Base-by-base conservation (phyloP, 1,284 basidiomycete genomes). In the Polyporus tsugae region DNA sequence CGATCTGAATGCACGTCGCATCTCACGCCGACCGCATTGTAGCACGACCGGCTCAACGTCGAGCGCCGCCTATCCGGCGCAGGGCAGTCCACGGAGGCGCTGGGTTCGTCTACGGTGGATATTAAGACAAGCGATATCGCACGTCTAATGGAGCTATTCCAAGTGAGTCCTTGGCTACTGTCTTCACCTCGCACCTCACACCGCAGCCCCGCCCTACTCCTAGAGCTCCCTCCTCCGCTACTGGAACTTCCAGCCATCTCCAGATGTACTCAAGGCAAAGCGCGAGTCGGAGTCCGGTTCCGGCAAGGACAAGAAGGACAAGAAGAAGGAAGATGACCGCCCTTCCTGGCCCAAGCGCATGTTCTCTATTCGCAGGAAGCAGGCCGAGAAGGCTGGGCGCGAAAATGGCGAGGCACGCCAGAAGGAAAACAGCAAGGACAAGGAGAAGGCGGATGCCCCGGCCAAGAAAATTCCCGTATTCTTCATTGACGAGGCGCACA, bases 401-500 rank as follows among this genome's bases (percentile, higher is more conserved):
- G 67, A 66, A 72, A 78, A 74, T 41, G 76, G 73, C 74, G 77
- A 72, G 68, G 78, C 71, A 38, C 71, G 71, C 71, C 70, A 67
- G 71, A 70, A 75, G 71, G 67, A 71, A 35, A 77, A 66, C 65
- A 69, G 69, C 69, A 75, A 66, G 65, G 72, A 77, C 69, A 77
- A 80, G 72, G 79, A 79, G 65, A 65, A 82, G 57, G 72, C 75
- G 10, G 80, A 80, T 59, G 79, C 77, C 44, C 82, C 81, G 17
- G 64, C 70, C 65, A 95, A 94, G 82, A 91, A 89, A 79, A 89
- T 93, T 77, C 93, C 92, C 0, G 91, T 94, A 7, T 86, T 95
- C 67, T 91, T 94, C 76, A 88, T 95, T 68, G 93, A 95, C 73
- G 94, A 95, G 77, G 92, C 93, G 1, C 93, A 95, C 76, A 92